A percentile compares a stretch with the other conserved stretches of the same genome.
Conservation (phyloP, 2,329 filamentous ascomycete genomes). For the Diplodia scrobiculata region DNA sequence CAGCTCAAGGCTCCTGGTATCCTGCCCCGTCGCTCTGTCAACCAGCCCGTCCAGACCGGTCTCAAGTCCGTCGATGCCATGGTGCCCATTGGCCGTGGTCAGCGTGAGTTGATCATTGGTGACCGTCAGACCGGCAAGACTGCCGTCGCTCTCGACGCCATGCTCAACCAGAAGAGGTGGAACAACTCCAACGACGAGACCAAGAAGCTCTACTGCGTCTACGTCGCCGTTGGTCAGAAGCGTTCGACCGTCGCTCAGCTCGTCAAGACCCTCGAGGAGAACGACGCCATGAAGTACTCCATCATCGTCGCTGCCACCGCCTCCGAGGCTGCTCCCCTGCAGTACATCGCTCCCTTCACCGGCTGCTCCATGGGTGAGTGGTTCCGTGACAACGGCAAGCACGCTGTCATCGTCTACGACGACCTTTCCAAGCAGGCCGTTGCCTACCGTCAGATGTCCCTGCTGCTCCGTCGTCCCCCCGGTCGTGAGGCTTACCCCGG, state of each 20-base stretch:
- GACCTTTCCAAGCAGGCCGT: constrained; percentile 98
- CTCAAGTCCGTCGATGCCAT: constrained; percentile 99
- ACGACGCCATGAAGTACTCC: constrained; percentile 98
- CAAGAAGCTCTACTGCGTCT: constrained; percentile 99
- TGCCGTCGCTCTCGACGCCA: constrained; percentile 94
- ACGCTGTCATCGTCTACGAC: constrained; percentile 88
- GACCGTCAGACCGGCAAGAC: constrained; percentile 99
- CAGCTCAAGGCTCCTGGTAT: constrained; percentile 99
- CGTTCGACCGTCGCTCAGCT: constrained; percentile 98
- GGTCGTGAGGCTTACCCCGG: constrained; percentile 99
- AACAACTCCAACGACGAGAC: constrained; percentile 82
- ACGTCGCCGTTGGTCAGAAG: constrained; percentile 99
- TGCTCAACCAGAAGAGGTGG: constrained; percentile 99
- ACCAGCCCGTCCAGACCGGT: constrained; percentile 98
- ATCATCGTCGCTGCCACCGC: constrained; percentile 93
- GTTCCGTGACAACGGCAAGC: constrained; percentile 83
- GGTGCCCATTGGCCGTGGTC: constrained; percentile 99
- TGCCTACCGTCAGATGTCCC: constrained; percentile 98
- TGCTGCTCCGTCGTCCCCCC: constrained; percentile 93
- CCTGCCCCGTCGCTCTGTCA: constrained; percentile 93
- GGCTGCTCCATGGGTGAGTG: constrained; percentile 66
- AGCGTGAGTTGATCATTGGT: constrained; percentile 99
- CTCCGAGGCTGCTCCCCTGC: constrained; percentile 91
- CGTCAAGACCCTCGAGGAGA: constrained; percentile 99
- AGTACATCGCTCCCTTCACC: constrained; percentile 93